Percentiles rank a stretch among this genome's conserved stretches.
Conservation (phyloP, 2,329 filamentous ascomycete species). For the Monascus ruber region DNA sequence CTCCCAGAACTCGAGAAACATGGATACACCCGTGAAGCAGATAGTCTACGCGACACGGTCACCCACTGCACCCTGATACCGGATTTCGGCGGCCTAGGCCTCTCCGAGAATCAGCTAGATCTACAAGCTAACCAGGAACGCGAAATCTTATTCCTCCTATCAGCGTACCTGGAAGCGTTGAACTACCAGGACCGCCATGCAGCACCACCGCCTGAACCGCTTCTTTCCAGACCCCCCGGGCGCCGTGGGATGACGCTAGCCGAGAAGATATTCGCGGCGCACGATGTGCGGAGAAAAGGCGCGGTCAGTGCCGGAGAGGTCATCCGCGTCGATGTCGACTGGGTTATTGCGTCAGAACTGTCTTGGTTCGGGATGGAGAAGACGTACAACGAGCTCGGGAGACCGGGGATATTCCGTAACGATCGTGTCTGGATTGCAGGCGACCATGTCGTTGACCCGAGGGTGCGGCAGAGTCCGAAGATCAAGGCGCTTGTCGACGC, state of each 20-base stretch:
- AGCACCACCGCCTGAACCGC: constrained; percentile 2
- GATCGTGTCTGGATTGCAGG: constrained; percentile 41
- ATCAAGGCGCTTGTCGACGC: constrained; percentile 27
- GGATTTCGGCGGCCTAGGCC: too few relatives aligned
- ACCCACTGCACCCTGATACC: too few relatives aligned
- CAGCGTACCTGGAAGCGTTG: constrained; percentile 17
- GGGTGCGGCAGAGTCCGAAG: constrained; percentile 24
- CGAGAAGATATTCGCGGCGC: constrained; percentile 38
- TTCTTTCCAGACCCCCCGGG: constrained; percentile 5
- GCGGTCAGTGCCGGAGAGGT: constrained; percentile 28
- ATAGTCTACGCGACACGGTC: too few relatives aligned
- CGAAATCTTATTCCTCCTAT: constrained; percentile 14
- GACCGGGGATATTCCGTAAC: constrained; percentile 37
- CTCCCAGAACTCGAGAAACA: too few relatives aligned
- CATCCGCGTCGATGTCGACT: constrained; percentile 34
- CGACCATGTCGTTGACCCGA: constrained; percentile 39
- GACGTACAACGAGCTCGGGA: constrained; percentile 29
- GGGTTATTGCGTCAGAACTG: constrained; percentile 35
- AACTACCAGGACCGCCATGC: constrained; percentile 13
- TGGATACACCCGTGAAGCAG: too few relatives aligned
- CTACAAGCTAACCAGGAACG: constrained; percentile 3
- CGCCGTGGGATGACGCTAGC: constrained; percentile 31
- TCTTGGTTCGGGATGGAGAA: constrained; percentile 34
- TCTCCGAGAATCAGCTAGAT: too few relatives aligned
- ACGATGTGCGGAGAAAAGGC: constrained; percentile 25